phyloP scores from a whole-genome alignment of 106 monocot species.

The Dactylorhiza incarnata region DNA sequence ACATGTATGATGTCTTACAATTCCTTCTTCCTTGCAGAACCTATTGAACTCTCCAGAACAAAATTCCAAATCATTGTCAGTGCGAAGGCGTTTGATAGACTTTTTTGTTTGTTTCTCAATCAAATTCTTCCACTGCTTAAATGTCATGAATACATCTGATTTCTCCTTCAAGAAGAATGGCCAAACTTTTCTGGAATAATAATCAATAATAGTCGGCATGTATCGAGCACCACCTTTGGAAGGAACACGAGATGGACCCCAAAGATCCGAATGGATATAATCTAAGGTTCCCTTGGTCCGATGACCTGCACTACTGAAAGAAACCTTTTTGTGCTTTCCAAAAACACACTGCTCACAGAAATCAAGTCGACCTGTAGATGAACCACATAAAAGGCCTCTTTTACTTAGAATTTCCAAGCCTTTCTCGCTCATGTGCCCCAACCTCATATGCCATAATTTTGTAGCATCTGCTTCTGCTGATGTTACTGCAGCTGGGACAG shows the following conservation, averaged over 20 bases:
- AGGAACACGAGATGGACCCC: background rate
- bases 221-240: background rate
- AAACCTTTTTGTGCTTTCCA: background rate
- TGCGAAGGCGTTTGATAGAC: background rate
- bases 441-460: background rate
- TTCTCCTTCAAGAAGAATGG: background rate
- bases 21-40: background rate
- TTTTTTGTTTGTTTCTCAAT: background rate
- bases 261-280: background rate
- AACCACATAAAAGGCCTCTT: background rate
- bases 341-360: background rate
- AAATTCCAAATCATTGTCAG: background rate
- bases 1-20: background rate
- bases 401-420: background rate
- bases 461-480: background rate
- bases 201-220: background rate
- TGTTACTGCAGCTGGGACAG: background rate
- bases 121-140: background rate
- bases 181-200: background rate
- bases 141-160: background rate
- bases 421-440: background rate
- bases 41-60: background rate
- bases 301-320: background rate
- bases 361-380: background rate
- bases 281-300: background rate